Conservation (phyloP, 139 green algal species). For the Coelastrella sp. region DNA sequence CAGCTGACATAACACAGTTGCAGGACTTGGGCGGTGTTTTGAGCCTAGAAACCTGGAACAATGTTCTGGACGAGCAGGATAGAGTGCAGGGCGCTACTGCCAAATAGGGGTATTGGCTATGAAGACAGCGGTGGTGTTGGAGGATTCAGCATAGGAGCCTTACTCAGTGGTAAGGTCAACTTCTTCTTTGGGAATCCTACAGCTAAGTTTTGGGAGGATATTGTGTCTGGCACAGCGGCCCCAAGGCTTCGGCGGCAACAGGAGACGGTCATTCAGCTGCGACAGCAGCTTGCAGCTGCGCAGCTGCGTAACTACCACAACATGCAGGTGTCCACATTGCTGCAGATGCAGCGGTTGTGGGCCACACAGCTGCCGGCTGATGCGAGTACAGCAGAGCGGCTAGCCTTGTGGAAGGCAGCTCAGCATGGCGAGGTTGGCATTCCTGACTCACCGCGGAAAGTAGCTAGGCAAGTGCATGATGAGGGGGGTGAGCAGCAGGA, state of each 20-base stretch:
- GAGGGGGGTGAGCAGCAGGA: neutral
- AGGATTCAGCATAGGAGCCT: neutral
- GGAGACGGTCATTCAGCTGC: conserved; percentile 8
- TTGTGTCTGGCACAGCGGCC: neutral
- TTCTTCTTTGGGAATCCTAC: conserved; percentile 33
- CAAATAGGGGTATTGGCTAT: neutral
- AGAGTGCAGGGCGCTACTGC: conserved; percentile 4
- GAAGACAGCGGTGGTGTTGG: neutral
- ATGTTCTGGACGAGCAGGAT: conserved; percentile 10
- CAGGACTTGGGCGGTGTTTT: neutral
- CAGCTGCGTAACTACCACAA: conserved; percentile 35
- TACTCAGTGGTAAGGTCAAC: neutral
- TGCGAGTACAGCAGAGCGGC: neutral
- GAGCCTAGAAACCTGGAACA: conserved; percentile 28
- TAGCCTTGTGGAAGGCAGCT: conserved; percentile 13
- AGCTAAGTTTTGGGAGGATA: conserved; percentile 21
- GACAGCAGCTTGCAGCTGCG: conserved; percentile 35
- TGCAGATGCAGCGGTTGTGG: conserved; percentile 30
- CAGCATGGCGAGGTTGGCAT: neutral
- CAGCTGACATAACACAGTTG: conserved; percentile 21
- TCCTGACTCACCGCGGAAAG: neutral
- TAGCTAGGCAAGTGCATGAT: neutral
- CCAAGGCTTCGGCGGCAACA: conserved; percentile 1
- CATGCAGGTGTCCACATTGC: neutral
- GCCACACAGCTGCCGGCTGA: neutral